These are phyloP conservation scores for Pisolithus thermaeus DNA, from an alignment of 1,284 basidiomycete genomes.

Conservation along the genomic window DNA sequence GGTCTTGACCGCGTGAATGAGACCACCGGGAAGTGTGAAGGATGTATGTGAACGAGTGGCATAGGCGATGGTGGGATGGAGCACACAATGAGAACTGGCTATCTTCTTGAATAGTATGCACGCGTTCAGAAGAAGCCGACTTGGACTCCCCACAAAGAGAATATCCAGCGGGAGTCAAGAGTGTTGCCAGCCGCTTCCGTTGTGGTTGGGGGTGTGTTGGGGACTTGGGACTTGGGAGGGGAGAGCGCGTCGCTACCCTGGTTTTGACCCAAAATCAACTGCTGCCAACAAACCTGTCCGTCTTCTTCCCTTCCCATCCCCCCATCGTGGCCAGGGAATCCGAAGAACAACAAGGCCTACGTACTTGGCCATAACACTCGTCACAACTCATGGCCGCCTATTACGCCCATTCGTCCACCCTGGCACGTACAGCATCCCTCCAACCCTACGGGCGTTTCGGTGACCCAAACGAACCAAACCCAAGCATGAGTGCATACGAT, in stretches of 20 bases:
- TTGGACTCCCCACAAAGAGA: no score
- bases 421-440: constrained; percentile 28
- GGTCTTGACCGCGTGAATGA: no score
- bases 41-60: no score
- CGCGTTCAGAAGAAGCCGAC: no score
- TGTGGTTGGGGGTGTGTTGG: neutral
- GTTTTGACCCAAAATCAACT: neutral
- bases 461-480: constrained; percentile 20
- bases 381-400: constrained; percentile 23
- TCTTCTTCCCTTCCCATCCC: neutral
- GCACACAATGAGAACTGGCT: no score
- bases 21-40: no score
- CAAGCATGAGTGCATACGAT: constrained; percentile 26
- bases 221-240: neutral
- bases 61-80: no score
- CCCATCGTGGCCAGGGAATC: neutral
- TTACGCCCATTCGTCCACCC: constrained; percentile 23
- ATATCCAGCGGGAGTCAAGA: no score
- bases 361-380: neutral
- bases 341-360: neutral
- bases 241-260: neutral
- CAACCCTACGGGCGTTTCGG: constrained; percentile 25
- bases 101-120: no score
- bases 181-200: neutral
- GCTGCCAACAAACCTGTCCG: constrained; percentile 1